Evolutionary conservation across 768 basidiomycete species (phyloP).

Genomic region (Russula abietina): DNA sequence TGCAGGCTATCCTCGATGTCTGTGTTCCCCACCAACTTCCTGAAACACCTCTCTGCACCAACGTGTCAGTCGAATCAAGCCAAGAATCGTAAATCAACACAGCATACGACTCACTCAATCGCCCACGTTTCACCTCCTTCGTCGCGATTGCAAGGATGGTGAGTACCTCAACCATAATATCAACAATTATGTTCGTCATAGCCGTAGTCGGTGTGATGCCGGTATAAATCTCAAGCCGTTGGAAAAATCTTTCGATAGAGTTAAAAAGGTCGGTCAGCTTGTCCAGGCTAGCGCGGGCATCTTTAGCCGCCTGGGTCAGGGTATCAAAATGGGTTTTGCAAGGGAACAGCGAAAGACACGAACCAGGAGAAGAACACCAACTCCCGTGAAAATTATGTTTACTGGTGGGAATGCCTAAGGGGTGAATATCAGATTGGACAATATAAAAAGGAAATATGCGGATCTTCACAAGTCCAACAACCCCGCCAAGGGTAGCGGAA

Average conservation of each 20-base stretch:
- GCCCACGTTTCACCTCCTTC: not conserved
- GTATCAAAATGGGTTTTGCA: not conserved
- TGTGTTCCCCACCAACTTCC: not conserved
- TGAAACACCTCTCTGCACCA: not conserved
- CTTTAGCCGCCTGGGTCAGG: not conserved
- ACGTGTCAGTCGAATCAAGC: not conserved
- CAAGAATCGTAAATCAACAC: not conserved
- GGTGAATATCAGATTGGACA: not conserved
- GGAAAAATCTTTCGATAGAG: not conserved
- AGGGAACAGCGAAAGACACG: not conserved
- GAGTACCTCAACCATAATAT: not conserved
- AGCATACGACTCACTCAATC: not conserved
- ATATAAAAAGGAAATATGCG: not conserved
- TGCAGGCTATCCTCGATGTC: not conserved
- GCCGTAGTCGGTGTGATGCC: not conserved
- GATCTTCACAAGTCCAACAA: slow-evolving; percentile 33
- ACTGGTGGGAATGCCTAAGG: slow-evolving; percentile 47
- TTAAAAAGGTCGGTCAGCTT: not conserved
- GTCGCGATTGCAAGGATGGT: not conserved
- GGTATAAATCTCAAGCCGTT: not conserved
- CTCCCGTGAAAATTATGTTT: slow-evolving; percentile 36
- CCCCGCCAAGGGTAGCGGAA: not conserved
- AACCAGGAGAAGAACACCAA: not conserved
- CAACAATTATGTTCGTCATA: not conserved
- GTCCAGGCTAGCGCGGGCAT: not conserved